These are phyloP conservation scores for Pseudogymnoascus sp. DNA, from an alignment of 2,329 filamentous ascomycete species.

Conservation along the genomic window DNA sequence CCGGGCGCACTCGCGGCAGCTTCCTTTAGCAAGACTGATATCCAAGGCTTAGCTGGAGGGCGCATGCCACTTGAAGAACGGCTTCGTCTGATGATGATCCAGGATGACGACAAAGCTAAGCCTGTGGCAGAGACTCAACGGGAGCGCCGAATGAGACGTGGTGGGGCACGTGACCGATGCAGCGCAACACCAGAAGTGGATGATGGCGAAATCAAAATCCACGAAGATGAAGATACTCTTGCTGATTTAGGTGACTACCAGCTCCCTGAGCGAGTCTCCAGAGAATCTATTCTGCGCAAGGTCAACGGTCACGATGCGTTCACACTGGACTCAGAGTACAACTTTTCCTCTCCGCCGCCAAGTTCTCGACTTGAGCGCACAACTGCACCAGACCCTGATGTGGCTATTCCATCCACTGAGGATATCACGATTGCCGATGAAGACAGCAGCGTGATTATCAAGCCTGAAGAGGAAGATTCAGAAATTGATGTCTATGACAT, in stretches of 20 bases:
- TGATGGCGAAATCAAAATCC: conserved; percentile 26
- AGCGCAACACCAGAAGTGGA: conserved; percentile 27
- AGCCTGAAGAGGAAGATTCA: conserved; percentile 50
- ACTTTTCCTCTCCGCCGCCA: conserved; percentile 53
- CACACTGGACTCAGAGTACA: conserved; percentile 53
- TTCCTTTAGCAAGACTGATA: conserved; percentile 64
- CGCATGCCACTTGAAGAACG: conserved; percentile 82
- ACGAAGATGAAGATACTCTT: conserved; percentile 50
- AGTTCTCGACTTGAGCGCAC: neutral
- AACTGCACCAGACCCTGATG: conserved; percentile 59
- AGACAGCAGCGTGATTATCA: conserved; percentile 56
- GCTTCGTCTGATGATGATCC: conserved; percentile 80
- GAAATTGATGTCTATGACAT: conserved; percentile 58
- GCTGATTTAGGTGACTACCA: conserved; percentile 56
- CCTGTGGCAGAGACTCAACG: conserved; percentile 56
- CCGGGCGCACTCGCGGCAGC: conserved; percentile 64
- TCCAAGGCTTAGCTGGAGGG: conserved; percentile 63
- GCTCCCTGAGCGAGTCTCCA: conserved; percentile 70
- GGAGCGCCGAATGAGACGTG: conserved; percentile 60
- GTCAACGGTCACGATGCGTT: conserved; percentile 58
- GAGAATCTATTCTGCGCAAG: conserved; percentile 86
- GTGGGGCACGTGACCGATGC: conserved; percentile 38
- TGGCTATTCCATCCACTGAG: conserved; percentile 83
- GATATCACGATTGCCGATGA: conserved; percentile 48
- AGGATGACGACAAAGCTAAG: conserved; percentile 51